Evolutionary conservation across 2,329 filamentous ascomycete species (phyloP), one percentile per base, ranked within the genome.

Genomic region (Anthostomella pinea): DNA sequence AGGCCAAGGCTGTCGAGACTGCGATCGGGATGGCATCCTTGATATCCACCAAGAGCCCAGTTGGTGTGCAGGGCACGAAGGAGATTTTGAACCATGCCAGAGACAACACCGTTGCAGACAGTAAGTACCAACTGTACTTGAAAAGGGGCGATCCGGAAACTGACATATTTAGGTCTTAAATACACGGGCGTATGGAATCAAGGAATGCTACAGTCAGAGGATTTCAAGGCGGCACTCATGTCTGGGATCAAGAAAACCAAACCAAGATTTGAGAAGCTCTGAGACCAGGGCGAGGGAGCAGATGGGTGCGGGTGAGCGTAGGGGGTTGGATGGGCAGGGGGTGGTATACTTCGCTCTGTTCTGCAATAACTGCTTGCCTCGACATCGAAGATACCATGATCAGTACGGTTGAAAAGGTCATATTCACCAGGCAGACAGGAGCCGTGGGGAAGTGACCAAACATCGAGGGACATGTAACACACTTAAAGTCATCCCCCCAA

Each of bases 161-260:
- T 58, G 35, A 56, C 43, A 30, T 19, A 8, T 19, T 3, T 46
- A 83, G 80, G 81, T 30, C 65, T 97, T 59, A 78, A 79, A 39
- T 96, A 95, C 63, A 95, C 90, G 4, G 75, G 79, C 8, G 74
- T 93, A 1, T 96, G 90, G 91, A 97, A 97, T 58, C 77, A 80
- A 51, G 85, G 81, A 3, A 85, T 86, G 56, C 58, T 95, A 52
- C 90, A 96, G 69, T 85, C 87, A 6, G 69, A 72, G 34, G 91
- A 97, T 69, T 75, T 95, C 27, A 67, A 78, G 56, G 69, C 74
- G 41, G 88, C 90, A 1, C 70, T 96, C 59, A 57, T 85, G 58
- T 87, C 85, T 24, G 85, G 85, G 7, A 60, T 95, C 46, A 73
- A 85, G 63, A 95, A 85, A 75, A 82, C 72, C 49, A 90, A 78